Conservation (phyloP, 2,329 filamentous ascomycete species). For the Alternaria panax region DNA sequence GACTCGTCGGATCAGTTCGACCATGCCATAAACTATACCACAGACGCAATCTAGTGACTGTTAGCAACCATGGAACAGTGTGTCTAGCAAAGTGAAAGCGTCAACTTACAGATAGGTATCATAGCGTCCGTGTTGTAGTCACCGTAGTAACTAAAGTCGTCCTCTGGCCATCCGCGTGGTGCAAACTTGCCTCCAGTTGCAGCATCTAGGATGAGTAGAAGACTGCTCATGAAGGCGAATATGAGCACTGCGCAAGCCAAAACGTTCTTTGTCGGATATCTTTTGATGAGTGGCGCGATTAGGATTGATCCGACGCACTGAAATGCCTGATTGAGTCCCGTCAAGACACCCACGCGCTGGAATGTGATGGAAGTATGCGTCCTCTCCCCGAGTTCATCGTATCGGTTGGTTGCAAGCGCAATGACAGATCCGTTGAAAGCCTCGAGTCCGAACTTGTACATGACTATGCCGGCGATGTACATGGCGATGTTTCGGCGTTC, state of each 20-base stretch:
- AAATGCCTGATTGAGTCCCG: conserved; percentile 60
- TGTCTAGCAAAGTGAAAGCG: neutral
- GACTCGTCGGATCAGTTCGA: conserved; percentile 60
- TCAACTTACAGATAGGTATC: conserved; percentile 55
- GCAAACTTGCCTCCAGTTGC: conserved; percentile 57
- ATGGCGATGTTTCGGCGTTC: conserved; percentile 52
- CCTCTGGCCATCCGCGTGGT: conserved; percentile 44
- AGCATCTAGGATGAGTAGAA: conserved; percentile 59
- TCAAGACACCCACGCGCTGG: conserved; percentile 57
- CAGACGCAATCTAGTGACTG: conserved; percentile 30
- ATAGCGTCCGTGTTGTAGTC: conserved; percentile 59
- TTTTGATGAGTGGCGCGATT: conserved; percentile 59
- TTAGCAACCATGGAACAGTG: conserved; percentile 12
- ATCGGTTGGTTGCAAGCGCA: conserved; percentile 59
- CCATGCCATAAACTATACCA: conserved; percentile 54
- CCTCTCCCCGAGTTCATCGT: conserved; percentile 54
- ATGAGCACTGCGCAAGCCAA: conserved; percentile 55
- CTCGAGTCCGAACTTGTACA: conserved; percentile 62
- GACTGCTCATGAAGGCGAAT: conserved; percentile 57
- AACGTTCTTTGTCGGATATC: conserved; percentile 58
- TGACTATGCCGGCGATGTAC: conserved; percentile 60
- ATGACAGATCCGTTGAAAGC: conserved; percentile 61
- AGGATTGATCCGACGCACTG: conserved; percentile 61
- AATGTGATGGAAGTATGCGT: conserved; percentile 53
- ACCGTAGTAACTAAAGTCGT: conserved; percentile 57